A percentile compares a stretch with the other conserved stretches of the same genome.
These are phyloP conservation scores for Mortierella sp. DNA, from an alignment of 371 early-diverging fungal genomes.

Conservation along the genomic window DNA sequence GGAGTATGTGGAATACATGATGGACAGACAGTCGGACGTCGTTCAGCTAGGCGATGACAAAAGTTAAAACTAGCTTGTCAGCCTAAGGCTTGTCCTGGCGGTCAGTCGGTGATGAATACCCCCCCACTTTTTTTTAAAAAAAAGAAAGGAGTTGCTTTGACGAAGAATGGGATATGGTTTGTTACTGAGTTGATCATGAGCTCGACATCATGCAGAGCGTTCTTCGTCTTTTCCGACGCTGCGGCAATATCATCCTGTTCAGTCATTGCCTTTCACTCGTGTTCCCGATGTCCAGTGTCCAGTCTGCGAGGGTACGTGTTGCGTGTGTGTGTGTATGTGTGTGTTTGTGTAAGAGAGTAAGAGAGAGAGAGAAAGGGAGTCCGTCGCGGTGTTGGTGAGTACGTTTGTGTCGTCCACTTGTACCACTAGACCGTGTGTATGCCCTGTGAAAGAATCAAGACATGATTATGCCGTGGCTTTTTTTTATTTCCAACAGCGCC, in stretches of 20 bases:
- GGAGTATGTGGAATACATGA: constrained; percentile 51
- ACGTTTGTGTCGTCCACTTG: no score
- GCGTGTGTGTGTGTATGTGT: not conserved
- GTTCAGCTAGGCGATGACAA: constrained; percentile 28
- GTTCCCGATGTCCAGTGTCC: not conserved
- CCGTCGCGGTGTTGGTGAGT: not conserved
- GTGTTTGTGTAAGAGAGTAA: not conserved
- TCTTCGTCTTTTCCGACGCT: constrained; percentile 39
- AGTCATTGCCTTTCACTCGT: not conserved
- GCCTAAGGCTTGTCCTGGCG: not conserved
- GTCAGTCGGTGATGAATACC: not conserved
- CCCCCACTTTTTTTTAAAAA: not conserved
- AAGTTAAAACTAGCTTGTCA: not conserved
- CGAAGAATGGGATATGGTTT: not conserved
- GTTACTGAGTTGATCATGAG: constrained; percentile 54
- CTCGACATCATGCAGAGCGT: constrained; percentile 43
- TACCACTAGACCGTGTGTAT: no score
- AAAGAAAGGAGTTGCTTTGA: no score
- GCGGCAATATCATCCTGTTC: constrained; percentile 31
- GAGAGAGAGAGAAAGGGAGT: not conserved
- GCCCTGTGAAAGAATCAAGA: no score
- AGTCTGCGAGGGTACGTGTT: not conserved
- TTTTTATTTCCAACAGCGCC: not conserved
- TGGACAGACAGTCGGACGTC: constrained; percentile 57
- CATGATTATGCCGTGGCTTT: not conserved